phyloP scores from a whole-genome alignment of 2,329 filamentous ascomycete species.

The Neonectria magnoliae region DNA sequence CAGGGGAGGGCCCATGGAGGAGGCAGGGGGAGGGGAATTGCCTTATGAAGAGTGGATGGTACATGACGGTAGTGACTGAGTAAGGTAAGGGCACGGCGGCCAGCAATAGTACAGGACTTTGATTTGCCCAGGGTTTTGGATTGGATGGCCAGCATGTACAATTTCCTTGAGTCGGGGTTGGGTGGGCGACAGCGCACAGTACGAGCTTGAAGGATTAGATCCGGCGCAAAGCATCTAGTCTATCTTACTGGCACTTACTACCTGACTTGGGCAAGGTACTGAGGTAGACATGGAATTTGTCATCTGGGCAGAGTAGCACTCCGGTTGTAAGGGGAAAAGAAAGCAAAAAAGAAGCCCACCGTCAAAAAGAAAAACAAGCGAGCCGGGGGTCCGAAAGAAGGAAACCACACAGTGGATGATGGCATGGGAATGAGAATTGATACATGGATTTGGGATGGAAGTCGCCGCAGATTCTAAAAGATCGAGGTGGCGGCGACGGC shows the following conservation, averaged over 20 bases:
- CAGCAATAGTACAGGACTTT: conserved; percentile 4
- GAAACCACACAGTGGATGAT: conserved; percentile 10
- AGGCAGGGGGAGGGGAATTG: conserved; percentile 20
- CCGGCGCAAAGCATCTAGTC: background rate
- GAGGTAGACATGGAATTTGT: background rate
- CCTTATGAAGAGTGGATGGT: conserved; percentile 15
- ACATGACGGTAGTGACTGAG: background rate
- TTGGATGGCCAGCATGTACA: conserved; percentile 2
- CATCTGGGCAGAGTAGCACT: background rate
- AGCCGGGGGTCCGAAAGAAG: conserved; percentile 13
- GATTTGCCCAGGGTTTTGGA: background rate
- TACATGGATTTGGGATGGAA: background rate
- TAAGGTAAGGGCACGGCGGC: background rate
- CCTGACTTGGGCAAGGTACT: no score
- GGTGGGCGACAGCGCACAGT: background rate
- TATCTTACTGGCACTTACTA: background rate
- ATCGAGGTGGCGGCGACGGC: conserved; percentile 1
- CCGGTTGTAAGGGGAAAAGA: background rate
- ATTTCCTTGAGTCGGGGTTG: background rate
- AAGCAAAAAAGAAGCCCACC: conserved; percentile 2
- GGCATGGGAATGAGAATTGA: conserved; percentile 16
- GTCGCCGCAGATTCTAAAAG: background rate
- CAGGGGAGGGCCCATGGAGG: conserved; percentile 18
- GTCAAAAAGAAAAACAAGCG: conserved; percentile 6
- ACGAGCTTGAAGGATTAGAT: background rate